These are phyloP conservation scores for Sophora flavescens DNA, from an alignment of 306 rosid species.

Conservation along the genomic window DNA sequence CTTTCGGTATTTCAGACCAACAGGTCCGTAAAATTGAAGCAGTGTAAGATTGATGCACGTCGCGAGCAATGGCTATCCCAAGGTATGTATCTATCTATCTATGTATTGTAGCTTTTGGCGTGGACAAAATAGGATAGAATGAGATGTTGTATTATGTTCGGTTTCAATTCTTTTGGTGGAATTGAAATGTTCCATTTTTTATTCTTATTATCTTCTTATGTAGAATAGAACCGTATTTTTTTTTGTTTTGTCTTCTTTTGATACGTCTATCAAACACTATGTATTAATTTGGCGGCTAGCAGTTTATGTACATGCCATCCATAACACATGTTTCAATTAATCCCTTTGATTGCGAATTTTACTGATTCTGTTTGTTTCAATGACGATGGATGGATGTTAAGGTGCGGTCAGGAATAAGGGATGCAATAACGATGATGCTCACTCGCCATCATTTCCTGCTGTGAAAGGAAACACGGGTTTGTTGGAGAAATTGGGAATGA, in stretches of 20 bases:
- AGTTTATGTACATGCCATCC: not conserved
- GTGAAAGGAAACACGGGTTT: slow-evolving; percentile 51
- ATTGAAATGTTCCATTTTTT: too few species aligned
- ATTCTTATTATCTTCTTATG: too few species aligned
- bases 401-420: slow-evolving; percentile 73
- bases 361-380: not conserved
- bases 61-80: slow-evolving; percentile 98
- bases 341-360: not conserved
- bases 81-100: slow-evolving; percentile 50
- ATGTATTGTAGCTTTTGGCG: too few species aligned
- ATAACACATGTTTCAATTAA: not conserved
- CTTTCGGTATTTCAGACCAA: slow-evolving; percentile 63
- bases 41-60: slow-evolving; percentile 95
- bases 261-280: too few species aligned
- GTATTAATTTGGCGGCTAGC: not conserved
- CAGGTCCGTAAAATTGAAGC: slow-evolving; percentile 97
- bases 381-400: slow-evolving; percentile 49
- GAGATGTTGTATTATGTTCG: too few species aligned
- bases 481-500: slow-evolving; percentile 60
- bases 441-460: slow-evolving; percentile 18
- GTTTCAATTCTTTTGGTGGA: too few species aligned
- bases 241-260: too few species aligned
- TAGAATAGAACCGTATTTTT: too few species aligned
- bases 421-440: slow-evolving; percentile 58
- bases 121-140: too few species aligned